phyloP scores from a whole-genome alignment of 345 rosid genomes.

The Excoecaria agallocha region DNA sequence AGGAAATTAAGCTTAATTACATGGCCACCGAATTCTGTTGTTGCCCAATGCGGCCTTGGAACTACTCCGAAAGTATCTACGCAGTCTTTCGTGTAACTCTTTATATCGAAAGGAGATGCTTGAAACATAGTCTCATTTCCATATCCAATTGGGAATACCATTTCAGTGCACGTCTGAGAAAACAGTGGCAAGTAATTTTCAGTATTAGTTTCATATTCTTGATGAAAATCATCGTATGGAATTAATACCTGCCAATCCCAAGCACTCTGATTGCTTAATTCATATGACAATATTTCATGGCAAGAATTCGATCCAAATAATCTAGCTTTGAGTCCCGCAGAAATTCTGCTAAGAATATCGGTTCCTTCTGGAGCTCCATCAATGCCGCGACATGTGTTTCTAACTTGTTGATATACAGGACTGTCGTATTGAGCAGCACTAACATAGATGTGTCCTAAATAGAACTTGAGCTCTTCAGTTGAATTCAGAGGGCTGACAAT shows the following conservation, averaged over 20 bases:
- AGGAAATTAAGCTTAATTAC: neutral
- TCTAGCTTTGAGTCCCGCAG: slow-evolving; percentile 16
- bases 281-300: neutral
- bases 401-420: slow-evolving; percentile 11
- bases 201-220: neutral
- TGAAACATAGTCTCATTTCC: slow-evolving; percentile 30
- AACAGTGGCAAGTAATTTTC: neutral
- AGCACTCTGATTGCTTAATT: slow-evolving; percentile 14
- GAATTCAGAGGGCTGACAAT: slow-evolving; percentile 20
- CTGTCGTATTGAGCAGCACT: slow-evolving; percentile 19
- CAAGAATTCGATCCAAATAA: neutral
- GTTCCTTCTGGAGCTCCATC: slow-evolving; percentile 23
- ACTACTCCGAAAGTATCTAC: slow-evolving; percentile 6
- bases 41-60: slow-evolving; percentile 31
- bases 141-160: slow-evolving; percentile 23
- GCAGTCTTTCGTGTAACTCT: slow-evolving; percentile 12
- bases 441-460: neutral
- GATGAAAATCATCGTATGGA: neutral
- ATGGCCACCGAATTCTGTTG: slow-evolving; percentile 15
- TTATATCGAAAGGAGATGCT: slow-evolving; percentile 22
- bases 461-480: slow-evolving; percentile 24
- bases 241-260: slow-evolving; percentile 48
- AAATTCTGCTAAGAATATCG: slow-evolving; percentile 24
- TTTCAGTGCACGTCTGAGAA: slow-evolving; percentile 31
- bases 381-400: slow-evolving; percentile 16